Evolutionary conservation across 495 filamentous ascomycete genomes (phyloP), one percentile per base, ranked within the genome.

Genomic region (Podospora anserina): DNA sequence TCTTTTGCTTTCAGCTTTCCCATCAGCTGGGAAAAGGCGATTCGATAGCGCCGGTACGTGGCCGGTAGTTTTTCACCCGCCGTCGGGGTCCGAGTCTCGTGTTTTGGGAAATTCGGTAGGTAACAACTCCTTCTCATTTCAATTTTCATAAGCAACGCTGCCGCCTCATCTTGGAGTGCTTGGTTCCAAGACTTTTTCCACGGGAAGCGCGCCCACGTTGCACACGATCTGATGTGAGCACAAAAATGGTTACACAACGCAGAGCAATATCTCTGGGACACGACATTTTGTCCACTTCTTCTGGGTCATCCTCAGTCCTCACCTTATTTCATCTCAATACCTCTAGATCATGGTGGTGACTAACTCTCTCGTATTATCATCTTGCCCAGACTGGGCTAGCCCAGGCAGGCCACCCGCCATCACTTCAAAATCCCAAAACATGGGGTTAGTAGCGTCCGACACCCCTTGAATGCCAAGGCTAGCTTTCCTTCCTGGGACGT

Each of bases 171-270:
- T 58, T 58, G 23, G 23, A 23, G 23, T 23, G 23, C 23, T 23
- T 23, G 23, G 55, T 15, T 18, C 55, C 55, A 58, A 58, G 55
- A 58, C 55, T 19, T 58, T 49, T 49, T 49, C 39, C 15, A 49
- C 13, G 39, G 39, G 39, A 49, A 11, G 13, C 23, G 3, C 55
- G 23, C 55, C 20, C 55, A 26, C 23, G 55, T 58, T 58, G 23
- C 55, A 58, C 55, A 26, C n/a, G 55, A 58, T 58, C 55, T 58
- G 55, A 58, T 58, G 55, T 58, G 55, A 58, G 55, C 55, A 49
- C 39, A 26, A 58, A 58, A 58, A 58, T 58, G 23, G 55, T 58
- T 58, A 26, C 55, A 58, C 55, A 58, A 58, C 19, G 23, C 55
- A 58, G 23, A 58, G 55, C 23, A 19, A 9, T 11, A 58, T 19